Conservation (phyloP, 106 monocot species). For the Phalaenopsis equestris region DNA sequence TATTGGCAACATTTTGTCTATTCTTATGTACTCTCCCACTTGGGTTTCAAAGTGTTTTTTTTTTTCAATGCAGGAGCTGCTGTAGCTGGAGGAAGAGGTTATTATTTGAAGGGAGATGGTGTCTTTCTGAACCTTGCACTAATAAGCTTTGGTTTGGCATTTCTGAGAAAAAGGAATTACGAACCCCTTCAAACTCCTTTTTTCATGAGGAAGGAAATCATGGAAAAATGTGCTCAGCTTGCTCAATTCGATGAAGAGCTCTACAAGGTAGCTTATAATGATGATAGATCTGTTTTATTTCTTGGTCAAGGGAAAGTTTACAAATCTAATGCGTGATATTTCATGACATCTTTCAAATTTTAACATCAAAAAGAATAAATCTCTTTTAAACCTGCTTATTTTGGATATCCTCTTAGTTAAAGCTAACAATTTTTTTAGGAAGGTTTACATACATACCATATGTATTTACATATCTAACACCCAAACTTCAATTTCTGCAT, state of each 20-base stretch:
- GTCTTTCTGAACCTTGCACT: conserved; percentile 72
- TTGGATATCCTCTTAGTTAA: background rate
- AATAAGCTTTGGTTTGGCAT: conserved; percentile 69
- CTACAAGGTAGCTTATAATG: conserved; percentile 54
- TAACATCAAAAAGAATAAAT: too few relatives aligned
- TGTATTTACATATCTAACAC: too few relatives aligned
- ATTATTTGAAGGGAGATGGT: conserved; percentile 79
- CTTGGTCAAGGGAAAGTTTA: background rate
- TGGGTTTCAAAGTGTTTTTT: too few relatives aligned
- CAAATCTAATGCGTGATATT: background rate
- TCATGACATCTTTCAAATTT: too few relatives aligned
- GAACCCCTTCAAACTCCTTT: conserved; percentile 84
- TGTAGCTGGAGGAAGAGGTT: conserved; percentile 97
- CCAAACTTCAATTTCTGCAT: too few relatives aligned
- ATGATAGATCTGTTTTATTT: background rate
- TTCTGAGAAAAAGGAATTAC: conserved; percentile 61
- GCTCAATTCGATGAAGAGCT: conserved; percentile 98
- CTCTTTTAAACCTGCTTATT: background rate
- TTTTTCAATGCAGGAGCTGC: conserved; percentile 43
- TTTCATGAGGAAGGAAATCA: conserved; percentile 96
- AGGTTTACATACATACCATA: too few relatives aligned
- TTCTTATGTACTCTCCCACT: too few relatives aligned
- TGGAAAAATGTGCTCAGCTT: conserved; percentile 95
- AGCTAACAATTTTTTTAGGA: background rate
- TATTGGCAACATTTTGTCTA: too few relatives aligned